Evolutionary conservation across 139 green algal species (phyloP).

Genomic region (Eudorina sp.): DNA sequence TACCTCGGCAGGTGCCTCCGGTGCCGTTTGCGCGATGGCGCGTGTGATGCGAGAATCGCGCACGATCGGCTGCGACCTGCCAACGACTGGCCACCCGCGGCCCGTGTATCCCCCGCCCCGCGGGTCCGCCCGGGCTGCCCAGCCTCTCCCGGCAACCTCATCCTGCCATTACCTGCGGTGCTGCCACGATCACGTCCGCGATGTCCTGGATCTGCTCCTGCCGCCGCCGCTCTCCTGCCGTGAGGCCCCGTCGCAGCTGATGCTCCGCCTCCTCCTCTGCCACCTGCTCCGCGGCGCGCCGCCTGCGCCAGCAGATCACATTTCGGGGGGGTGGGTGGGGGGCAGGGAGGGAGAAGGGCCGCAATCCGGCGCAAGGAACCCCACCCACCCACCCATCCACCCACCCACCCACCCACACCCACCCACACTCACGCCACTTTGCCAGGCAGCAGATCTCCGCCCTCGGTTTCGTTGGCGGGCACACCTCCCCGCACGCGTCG

Average conservation of each 20-base stretch:
- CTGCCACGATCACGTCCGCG: conserved; percentile 28
- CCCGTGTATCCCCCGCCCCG: no score
- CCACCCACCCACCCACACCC: neutral
- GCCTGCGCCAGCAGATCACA: neutral
- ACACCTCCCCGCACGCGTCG: neutral
- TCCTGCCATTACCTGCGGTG: conserved; percentile 28
- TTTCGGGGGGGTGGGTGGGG: no score
- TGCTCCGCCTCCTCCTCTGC: conserved; percentile 4
- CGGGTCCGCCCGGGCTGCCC: no score
- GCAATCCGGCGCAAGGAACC: neutral
- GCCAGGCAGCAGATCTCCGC: conserved; percentile 11
- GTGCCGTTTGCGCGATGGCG: no score
- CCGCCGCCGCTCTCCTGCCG: neutral
- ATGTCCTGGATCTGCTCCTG: conserved; percentile 16
- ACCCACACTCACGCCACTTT: conserved; percentile 25
- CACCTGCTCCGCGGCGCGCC: neutral
- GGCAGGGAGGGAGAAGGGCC: no score
- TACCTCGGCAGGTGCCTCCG: no score
- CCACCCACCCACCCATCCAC: neutral
- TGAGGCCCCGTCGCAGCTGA: neutral
- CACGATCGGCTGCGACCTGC: no score
- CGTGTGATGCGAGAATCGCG: no score
- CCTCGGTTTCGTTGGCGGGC: conserved; percentile 31
- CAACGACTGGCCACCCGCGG: no score
- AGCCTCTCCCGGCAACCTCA: no score